Evolutionary conservation across 2,329 filamentous ascomycete genomes (phyloP).

Genomic region (Colletotrichum spinosum): DNA sequence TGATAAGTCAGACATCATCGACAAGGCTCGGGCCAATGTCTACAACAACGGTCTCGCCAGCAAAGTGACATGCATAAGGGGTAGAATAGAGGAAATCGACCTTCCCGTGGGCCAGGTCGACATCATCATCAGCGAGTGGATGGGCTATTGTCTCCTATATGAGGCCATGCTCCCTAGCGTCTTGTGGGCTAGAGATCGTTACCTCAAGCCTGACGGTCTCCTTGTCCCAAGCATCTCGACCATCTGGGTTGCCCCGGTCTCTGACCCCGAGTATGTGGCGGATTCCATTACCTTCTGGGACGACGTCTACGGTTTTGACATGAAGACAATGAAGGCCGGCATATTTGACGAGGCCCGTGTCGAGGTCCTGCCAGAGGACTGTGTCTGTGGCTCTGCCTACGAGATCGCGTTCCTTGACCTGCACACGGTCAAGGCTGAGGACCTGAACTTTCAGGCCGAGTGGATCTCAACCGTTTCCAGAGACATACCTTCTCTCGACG

Average conservation of each 20-base stretch:
- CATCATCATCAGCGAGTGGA: slow-evolving; percentile 97
- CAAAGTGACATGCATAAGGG: slow-evolving; percentile 82
- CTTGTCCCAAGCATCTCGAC: slow-evolving; percentile 89
- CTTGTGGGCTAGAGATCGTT: slow-evolving; percentile 87
- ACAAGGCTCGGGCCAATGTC: slow-evolving; percentile 86
- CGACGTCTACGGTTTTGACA: slow-evolving; percentile 94
- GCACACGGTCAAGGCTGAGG: slow-evolving; percentile 76
- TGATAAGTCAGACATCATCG: slow-evolving; percentile 91
- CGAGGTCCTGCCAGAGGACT: slow-evolving; percentile 72
- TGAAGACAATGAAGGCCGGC: slow-evolving; percentile 87
- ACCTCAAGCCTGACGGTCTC: slow-evolving; percentile 82
- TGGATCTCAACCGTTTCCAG: slow-evolving; percentile 73
- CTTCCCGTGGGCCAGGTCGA: slow-evolving; percentile 86
- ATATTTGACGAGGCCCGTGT: slow-evolving; percentile 87
- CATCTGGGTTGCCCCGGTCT: slow-evolving; percentile 83
- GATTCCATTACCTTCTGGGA: slow-evolving; percentile 89
- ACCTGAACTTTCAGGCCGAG: slow-evolving; percentile 79
- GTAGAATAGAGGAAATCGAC: slow-evolving; percentile 88
- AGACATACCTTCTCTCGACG: slow-evolving; percentile 79
- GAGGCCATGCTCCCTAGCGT: slow-evolving; percentile 97
- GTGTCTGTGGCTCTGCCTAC: slow-evolving; percentile 68
- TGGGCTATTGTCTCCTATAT: slow-evolving; percentile 94
- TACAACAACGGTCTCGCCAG: slow-evolving; percentile 81
- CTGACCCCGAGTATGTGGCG: slow-evolving; percentile 80
- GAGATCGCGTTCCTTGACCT: slow-evolving; percentile 83